phyloP scores from a whole-genome alignment of 1,284 basidiomycete species.

The Kwoniella shivajii region DNA sequence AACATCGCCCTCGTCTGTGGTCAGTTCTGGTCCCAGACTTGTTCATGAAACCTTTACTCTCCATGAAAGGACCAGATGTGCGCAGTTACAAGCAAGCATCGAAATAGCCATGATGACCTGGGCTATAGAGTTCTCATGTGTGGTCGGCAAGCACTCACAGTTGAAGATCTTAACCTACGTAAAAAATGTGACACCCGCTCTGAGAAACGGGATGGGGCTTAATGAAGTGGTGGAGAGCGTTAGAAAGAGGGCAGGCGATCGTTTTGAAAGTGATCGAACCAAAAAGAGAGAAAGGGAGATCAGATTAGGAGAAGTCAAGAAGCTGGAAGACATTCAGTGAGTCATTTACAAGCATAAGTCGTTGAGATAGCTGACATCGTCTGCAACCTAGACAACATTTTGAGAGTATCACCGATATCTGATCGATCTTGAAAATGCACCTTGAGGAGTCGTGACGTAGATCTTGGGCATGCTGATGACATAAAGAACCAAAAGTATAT shows the following conservation, averaged over 20 bases:
- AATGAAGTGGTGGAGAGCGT: conserved; percentile 8
- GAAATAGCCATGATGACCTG: background rate
- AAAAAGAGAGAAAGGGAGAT: conserved; percentile 11
- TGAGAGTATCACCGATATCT: background rate
- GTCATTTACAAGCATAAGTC: background rate
- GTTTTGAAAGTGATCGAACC: conserved; percentile 18
- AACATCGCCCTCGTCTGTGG: background rate
- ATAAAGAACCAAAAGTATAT: no score
- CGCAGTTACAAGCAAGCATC: conserved; percentile 4
- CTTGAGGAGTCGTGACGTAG: no score
- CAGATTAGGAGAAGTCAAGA: background rate
- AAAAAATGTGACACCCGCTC: background rate
- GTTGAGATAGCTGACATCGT: no score
- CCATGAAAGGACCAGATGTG: background rate
- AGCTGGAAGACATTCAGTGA: conserved; percentile 15
- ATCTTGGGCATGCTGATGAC: no score
- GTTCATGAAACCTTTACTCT: background rate
- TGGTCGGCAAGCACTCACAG: conserved; percentile 11
- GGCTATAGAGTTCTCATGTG: background rate
- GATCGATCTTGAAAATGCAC: no score
- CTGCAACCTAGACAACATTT: background rate
- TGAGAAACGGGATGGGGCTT: conserved; percentile 19
- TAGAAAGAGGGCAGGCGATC: conserved; percentile 1
- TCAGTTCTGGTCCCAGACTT: background rate
- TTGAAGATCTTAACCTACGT: conserved; percentile 5